A percentile compares a stretch with the other conserved stretches of the same genome.
Conservation (phyloP, 192 early-diverging fungal species). For the Backusella mclennaniae region DNA sequence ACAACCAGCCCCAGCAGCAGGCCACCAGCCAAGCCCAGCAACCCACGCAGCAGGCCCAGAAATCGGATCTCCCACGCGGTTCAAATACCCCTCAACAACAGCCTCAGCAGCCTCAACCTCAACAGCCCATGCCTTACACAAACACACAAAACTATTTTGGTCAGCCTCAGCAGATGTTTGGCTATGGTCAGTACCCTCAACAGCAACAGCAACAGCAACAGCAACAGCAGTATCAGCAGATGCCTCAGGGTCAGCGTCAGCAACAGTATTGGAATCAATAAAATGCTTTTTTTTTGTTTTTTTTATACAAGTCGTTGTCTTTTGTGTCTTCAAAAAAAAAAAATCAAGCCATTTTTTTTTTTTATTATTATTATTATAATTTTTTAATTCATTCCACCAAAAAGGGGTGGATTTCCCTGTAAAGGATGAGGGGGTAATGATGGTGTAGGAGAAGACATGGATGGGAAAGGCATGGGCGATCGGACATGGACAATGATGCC, state of each 20-base stretch:
- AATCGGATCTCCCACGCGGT: constrained; percentile 28
- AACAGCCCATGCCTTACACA: neutral
- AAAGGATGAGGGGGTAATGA: neutral
- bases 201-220: constrained; percentile 21
- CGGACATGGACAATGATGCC: neutral
- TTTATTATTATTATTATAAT: neutral
- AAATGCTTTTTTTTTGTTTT: neutral
- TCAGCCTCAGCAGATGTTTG: neutral
- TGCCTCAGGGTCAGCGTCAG: constrained; percentile 1
- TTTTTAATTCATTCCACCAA: neutral
- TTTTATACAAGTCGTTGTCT: neutral
- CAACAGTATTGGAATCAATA: constrained; percentile 37
- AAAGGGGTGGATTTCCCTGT: neutral
- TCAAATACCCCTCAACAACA: constrained; percentile 19
- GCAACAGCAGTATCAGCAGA: constrained; percentile 26
- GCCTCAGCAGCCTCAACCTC: neutral
- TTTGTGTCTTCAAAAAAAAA: neutral
- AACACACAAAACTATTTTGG: neutral
- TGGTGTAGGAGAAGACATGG: neutral
- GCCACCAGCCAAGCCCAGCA: constrained; percentile 20
- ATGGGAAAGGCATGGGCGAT: neutral
- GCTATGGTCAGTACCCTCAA: neutral
- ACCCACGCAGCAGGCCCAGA: constrained; percentile 28
- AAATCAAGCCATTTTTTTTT: neutral
- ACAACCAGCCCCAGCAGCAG: constrained; percentile 37